phyloP scores from a whole-genome alignment of 2,329 filamentous ascomycete genomes.

The Macrophomina pseudophaseolina region DNA sequence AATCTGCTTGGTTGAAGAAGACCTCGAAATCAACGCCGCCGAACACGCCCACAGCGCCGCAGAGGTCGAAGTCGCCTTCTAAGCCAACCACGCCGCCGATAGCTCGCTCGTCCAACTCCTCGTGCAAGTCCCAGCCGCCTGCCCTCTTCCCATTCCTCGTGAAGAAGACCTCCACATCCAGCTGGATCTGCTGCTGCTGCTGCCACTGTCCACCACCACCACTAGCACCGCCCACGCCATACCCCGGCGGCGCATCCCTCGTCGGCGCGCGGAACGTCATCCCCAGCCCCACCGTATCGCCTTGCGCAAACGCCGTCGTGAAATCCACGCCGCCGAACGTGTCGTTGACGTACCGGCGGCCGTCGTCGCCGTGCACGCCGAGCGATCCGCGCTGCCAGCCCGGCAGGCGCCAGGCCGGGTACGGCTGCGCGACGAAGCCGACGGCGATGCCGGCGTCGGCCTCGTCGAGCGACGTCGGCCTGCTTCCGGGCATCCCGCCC shows the following conservation, averaged over 20 bases:
- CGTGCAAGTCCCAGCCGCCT: slow-evolving; percentile 74
- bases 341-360: slow-evolving; percentile 76
- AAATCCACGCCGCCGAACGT: slow-evolving; percentile 74
- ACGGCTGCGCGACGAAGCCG: slow-evolving; percentile 75
- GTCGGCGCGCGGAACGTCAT: slow-evolving; percentile 61
- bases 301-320: slow-evolving; percentile 64
- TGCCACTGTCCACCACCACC: too few relatives aligned
- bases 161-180: slow-evolving; percentile 69
- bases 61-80: slow-evolving; percentile 73
- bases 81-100: slow-evolving; percentile 67
- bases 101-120: slow-evolving; percentile 72
- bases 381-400: slow-evolving; percentile 80
- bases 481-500: slow-evolving; percentile 33
- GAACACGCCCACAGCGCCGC: slow-evolving; percentile 73
- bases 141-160: slow-evolving; percentile 67
- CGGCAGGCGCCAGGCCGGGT: slow-evolving; percentile 76
- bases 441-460: slow-evolving; percentile 66
- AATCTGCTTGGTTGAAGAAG: slow-evolving; percentile 63
- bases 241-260: slow-evolving; percentile 40
- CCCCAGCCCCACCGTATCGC: slow-evolving; percentile 73
- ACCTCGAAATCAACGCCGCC: slow-evolving; percentile 72
- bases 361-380: slow-evolving; percentile 81
- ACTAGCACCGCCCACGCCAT: slow-evolving; percentile 32
- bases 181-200: slow-evolving; percentile 32
- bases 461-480: slow-evolving; percentile 34